Evolutionary conservation across 1,284 basidiomycete genomes (phyloP).

Genomic region (Tranzscheliella williamsii): DNA sequence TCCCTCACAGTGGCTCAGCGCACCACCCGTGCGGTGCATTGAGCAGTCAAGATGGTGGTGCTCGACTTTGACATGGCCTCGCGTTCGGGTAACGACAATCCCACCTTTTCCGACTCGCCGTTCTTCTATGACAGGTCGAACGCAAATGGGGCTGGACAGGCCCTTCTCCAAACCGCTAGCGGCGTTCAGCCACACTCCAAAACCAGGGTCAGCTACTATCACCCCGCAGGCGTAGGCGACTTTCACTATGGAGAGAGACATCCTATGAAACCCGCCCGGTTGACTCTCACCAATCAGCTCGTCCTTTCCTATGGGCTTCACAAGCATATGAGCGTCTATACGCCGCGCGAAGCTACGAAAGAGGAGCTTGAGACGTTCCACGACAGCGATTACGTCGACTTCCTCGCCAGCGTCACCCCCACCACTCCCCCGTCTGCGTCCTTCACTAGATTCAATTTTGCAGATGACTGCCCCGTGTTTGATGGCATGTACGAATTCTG

Average conservation of each 20-base stretch:
- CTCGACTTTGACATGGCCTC: constrained; percentile 50
- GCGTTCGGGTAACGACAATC: constrained; percentile 21
- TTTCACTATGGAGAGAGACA: constrained; percentile 82
- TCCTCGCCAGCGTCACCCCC: constrained; percentile 70
- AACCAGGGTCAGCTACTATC: constrained; percentile 89
- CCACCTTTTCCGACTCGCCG: constrained; percentile 53
- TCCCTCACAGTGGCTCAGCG: too few relatives aligned
- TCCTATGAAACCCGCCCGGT: constrained; percentile 96
- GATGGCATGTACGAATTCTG: constrained; percentile 61
- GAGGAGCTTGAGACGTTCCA: constrained; percentile 90
- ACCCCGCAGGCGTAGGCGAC: constrained; percentile 87
- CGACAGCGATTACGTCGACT: constrained; percentile 90
- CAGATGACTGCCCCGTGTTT: constrained; percentile 60
- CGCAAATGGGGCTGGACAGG: constrained; percentile 33
- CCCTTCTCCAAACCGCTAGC: constrained; percentile 34
- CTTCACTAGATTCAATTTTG: constrained; percentile 60
- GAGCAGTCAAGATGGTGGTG: constrained; percentile 44
- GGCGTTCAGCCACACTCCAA: constrained; percentile 55
- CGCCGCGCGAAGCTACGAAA: constrained; percentile 83
- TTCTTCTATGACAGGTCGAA: constrained; percentile 55
- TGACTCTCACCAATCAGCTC: constrained; percentile 91
- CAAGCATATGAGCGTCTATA: constrained; percentile 91
- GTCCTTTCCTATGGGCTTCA: constrained; percentile 96
- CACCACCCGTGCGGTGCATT: too few relatives aligned
- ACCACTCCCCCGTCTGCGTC: constrained; percentile 49